Evolutionary conservation across 345 rosid genomes (phyloP).

Genomic region (Euphorbia peplus): DNA sequence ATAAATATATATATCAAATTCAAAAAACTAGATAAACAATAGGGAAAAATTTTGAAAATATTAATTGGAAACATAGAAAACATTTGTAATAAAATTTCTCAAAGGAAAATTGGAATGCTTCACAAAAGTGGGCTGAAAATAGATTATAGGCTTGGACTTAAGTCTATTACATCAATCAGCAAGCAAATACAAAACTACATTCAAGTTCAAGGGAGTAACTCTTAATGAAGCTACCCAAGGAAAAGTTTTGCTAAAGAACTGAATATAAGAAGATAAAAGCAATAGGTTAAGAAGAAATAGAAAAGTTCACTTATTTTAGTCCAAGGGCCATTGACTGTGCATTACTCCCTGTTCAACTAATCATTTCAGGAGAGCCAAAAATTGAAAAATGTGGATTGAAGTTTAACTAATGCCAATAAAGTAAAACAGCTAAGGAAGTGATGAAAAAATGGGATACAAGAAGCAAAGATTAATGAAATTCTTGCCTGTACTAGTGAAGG

Average conservation of each 20-base stretch:
- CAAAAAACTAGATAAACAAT: background rate
- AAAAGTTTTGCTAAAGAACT: background rate
- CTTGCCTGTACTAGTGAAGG: conserved; percentile 89
- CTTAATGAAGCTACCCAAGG: background rate
- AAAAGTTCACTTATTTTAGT: background rate
- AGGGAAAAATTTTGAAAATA: background rate
- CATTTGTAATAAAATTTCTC: background rate
- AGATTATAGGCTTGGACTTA: background rate
- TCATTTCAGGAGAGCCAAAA: background rate
- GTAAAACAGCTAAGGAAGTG: background rate
- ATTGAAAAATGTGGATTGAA: background rate
- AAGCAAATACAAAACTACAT: background rate
- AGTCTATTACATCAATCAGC: background rate
- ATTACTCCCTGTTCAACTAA: background rate
- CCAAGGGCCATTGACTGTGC: background rate
- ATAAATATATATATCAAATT: background rate
- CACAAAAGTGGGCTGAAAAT: background rate
- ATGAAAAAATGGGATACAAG: conserved; percentile 1
- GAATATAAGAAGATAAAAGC: background rate
- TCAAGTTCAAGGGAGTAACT: background rate
- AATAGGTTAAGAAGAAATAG: background rate
- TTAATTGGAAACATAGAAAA: background rate
- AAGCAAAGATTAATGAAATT: background rate
- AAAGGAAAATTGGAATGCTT: background rate
- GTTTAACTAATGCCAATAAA: background rate